A percentile compares a stretch with the other conserved stretches of the same genome.
phyloP scores from a whole-genome alignment of 2,329 filamentous ascomycete species.

The Pseudohalonectria lignicola region DNA sequence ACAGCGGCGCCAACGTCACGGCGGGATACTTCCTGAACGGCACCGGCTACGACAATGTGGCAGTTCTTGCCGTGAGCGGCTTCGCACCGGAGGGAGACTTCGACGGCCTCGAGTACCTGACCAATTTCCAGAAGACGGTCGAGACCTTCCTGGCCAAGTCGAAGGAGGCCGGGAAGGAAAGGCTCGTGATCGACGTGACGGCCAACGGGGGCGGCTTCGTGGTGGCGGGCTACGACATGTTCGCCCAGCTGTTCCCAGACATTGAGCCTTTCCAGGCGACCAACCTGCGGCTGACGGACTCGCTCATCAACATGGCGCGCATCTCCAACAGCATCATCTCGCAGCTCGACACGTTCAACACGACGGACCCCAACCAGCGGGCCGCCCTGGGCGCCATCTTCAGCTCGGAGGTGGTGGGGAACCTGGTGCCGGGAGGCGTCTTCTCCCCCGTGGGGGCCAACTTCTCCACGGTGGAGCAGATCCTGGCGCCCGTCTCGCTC shows the following conservation, averaged over 20 bases:
- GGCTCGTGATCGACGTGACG: conserved; percentile 47
- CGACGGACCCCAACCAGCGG: conserved; percentile 21
- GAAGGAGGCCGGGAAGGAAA: conserved; percentile 40
- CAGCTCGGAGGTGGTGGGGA: conserved; percentile 26
- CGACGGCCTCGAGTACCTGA: conserved; percentile 10
- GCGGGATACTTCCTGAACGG: conserved; percentile 24
- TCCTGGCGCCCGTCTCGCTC: conserved; percentile 19
- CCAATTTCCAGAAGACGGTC: conserved; percentile 24
- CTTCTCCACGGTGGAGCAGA: conserved; percentile 17
- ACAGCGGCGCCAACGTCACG: conserved; percentile 14
- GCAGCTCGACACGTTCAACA: neutral
- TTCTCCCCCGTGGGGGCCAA: conserved; percentile 26
- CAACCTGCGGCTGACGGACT: conserved; percentile 38
- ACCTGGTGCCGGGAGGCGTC: conserved; percentile 34
- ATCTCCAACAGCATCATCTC: conserved; percentile 18
- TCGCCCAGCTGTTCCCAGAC: conserved; percentile 44
- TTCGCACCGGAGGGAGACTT: conserved; percentile 11
- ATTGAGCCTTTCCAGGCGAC: conserved; percentile 35
- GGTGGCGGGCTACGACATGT: conserved; percentile 50
- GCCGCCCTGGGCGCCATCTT: conserved; percentile 31
- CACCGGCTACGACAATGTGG: conserved; percentile 20
- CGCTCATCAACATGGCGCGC: conserved; percentile 29
- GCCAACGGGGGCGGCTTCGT: conserved; percentile 49
- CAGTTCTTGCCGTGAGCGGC: conserved; percentile 22
- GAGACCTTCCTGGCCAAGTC: conserved; percentile 24